Evolutionary conservation across 768 basidiomycete genomes (phyloP).

Genomic region (Gloeopeniophorella convolvens): DNA sequence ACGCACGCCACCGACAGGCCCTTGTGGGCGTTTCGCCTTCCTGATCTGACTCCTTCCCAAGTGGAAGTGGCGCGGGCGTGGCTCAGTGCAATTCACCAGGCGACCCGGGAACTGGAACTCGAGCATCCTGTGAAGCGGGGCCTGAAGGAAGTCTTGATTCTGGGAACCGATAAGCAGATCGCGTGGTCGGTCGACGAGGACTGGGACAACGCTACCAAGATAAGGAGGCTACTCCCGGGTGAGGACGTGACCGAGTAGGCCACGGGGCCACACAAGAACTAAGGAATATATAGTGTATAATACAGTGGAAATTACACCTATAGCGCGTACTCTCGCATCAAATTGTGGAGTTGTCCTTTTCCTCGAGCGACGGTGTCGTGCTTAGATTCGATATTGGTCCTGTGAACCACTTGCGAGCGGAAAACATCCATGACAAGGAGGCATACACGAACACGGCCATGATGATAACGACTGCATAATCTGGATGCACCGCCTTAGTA

Average conservation of each 20-base stretch:
- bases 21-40: slow-evolving; percentile 54
- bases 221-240: slow-evolving; percentile 30
- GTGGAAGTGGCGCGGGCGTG: slow-evolving; percentile 45
- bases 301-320: neutral
- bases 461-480: slow-evolving; percentile 64
- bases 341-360: neutral
- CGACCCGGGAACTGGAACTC: slow-evolving; percentile 36
- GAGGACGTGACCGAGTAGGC: no score
- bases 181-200: slow-evolving; percentile 47
- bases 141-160: slow-evolving; percentile 35
- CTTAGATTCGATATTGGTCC: slow-evolving; percentile 49
- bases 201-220: slow-evolving; percentile 46
- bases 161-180: slow-evolving; percentile 46
- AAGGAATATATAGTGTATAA: neutral
- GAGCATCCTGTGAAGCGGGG: slow-evolving; percentile 24
- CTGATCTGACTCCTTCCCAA: slow-evolving; percentile 42
- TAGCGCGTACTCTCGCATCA: neutral
- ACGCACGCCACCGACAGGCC: slow-evolving; percentile 63
- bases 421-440: slow-evolving; percentile 54
- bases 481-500: slow-evolving; percentile 30
- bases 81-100: slow-evolving; percentile 45
- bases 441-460: slow-evolving; percentile 61
- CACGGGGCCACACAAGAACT: no score
- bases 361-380: neutral
- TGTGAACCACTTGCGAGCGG: slow-evolving; percentile 65